Evolutionary conservation across 768 basidiomycete species (phyloP), one percentile per base, ranked within the genome.

Genomic region (Dacryopinax spathularia): DNA sequence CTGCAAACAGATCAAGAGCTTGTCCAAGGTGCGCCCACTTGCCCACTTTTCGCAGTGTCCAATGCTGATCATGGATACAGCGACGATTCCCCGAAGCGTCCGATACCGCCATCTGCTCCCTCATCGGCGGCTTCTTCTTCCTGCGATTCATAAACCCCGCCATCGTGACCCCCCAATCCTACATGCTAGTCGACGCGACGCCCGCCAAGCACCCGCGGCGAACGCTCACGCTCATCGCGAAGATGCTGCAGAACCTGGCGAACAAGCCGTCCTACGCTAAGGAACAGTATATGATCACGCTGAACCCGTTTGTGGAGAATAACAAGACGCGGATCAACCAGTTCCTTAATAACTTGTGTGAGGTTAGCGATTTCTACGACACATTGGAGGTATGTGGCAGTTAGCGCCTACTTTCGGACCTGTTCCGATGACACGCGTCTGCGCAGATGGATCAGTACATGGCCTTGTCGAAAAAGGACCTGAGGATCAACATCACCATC

Each of bases 71-170:
- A 56, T 35, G 44, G 27, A 35, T 27, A 18, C 72, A 98, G 96
- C 83, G 96, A 62, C 98, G 98, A 80, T 99, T 98, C 75, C 96
- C 96, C 1, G 96, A 99, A 63, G 96, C 95, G 33, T 95, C 91
- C 31, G 96, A 98, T 77, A 94, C 93, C 69, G 93, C 95, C 59
- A 95, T 99, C 63, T 98, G 95, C 73, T 97, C 94, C 6, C 83
- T 99, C 61, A 99, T 99, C 66, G 96, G 96, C 60, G 96, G 96
- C 10, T 99, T 99, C 79, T 99, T 99, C 83, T 99, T 99, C 82
- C 85, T 99, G 66, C 89, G 96, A 20, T 99, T 99, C 77, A 98
- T 99, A 78, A 99, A 99, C 70, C 96, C 96, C 1, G 96, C 96
- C 1, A 91, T 99, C 63, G 96, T 99, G 66, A 99, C 96, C 0